Evolutionary conservation across 495 filamentous ascomycete genomes (phyloP), one percentile per base, ranked within the genome.

Genomic region (Geopyxis carbonaria): DNA sequence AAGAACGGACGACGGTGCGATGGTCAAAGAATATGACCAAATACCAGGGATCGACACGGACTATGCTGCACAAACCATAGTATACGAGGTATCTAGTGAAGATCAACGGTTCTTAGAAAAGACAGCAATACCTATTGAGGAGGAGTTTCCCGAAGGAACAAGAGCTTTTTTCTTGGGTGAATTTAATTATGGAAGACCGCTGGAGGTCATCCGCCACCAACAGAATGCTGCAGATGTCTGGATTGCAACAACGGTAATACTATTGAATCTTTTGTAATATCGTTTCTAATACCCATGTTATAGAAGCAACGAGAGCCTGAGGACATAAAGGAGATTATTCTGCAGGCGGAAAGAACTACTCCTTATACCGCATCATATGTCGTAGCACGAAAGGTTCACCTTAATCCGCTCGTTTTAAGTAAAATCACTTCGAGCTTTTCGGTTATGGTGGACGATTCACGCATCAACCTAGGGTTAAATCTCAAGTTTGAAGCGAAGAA

Each of bases 111-210:
- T 95, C 60, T 67, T 95, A 31, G 91, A 99, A 62, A 73, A 73
- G 45, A 76, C 70, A 23, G 85, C 91, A 15, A 45, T 89, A 6
- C 77, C 85, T 2, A 73, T 99, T 28, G 80, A 86, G 53, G 74
- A 94, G 57, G 91, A 99, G 45, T 94, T 95, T 52, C 86, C 91
- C 0, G 57, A 73, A 38, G 75, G 72, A 35, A 75, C 80, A 10
- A 68, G 72, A 28, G 85, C 78, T 1, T 95, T 99, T 64, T 99
- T 93, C 64, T 61, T 99, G n/a, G 91, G 91, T 29, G 91, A 94
- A 2, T 87, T 76, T 61, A 81, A 81, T 51, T 94, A 92, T 50
- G 91, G 91, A 9, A 72, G 85, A 31, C 89, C 91, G 1, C 61
- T 93, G 11, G 73, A 92, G 59, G 73, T 99, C 36, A 69, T 69